Conservation (phyloP, 768 basidiomycete genomes). For the Hysterangium stoloniferum region DNA sequence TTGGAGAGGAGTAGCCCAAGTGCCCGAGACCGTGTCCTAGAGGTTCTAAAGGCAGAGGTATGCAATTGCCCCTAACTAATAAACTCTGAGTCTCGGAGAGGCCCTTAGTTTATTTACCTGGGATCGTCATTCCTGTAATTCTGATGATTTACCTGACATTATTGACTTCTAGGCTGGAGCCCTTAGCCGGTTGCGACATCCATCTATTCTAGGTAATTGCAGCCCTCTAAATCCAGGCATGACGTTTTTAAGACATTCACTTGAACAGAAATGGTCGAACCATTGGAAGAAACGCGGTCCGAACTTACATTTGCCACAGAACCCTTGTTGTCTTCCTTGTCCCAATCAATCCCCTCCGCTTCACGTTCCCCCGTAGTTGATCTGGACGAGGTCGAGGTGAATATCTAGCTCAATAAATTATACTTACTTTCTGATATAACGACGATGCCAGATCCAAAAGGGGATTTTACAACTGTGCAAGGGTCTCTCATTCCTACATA, state of each 20-base stretch:
- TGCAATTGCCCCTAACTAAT: too few species aligned
- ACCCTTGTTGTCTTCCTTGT: slow-evolving; percentile 74
- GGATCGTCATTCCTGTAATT: too few species aligned
- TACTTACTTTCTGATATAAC: background rate
- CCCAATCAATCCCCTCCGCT: slow-evolving; percentile 64
- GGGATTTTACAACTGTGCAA: slow-evolving; percentile 91
- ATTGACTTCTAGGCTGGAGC: slow-evolving; percentile 83
- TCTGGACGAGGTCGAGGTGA: slow-evolving; percentile 91
- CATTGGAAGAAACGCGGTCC: slow-evolving; percentile 84
- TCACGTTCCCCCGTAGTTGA: slow-evolving; percentile 58
- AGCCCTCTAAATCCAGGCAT: too few species aligned
- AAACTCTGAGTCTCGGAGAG: too few species aligned
- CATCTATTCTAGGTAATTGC: slow-evolving; percentile 74
- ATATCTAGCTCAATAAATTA: slow-evolving; percentile 18
- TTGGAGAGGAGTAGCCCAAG: slow-evolving; percentile 58
- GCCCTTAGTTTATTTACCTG: slow-evolving; percentile 1
- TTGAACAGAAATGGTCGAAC: slow-evolving; percentile 87
- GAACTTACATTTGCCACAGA: slow-evolving; percentile 94
- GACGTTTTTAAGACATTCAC: too few species aligned
- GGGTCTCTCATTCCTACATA: slow-evolving; percentile 84
- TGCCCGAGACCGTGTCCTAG: slow-evolving; percentile 68
- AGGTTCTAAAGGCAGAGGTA: slow-evolving; percentile 89
- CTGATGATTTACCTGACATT: too few species aligned
- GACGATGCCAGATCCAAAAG: slow-evolving; percentile 74
- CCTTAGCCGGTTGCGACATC: slow-evolving; percentile 80